Base-by-base conservation (phyloP, 176 grass and related monocot species). In the Chloris gayana region DNA sequence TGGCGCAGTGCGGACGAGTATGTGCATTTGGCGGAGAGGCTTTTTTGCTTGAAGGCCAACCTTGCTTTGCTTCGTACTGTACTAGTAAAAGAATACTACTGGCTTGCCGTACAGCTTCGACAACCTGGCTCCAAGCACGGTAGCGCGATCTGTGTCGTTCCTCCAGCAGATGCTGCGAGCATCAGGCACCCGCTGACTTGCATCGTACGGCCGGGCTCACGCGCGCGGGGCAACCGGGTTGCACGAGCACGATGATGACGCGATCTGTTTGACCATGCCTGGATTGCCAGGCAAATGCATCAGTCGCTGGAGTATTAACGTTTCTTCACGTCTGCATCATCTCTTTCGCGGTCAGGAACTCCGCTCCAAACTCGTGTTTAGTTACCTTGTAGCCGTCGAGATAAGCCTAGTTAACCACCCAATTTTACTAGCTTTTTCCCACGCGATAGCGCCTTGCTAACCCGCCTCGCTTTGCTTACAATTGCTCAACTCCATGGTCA, bases 381-480 rank as follows among this genome's bases (percentile, higher is more conserved):
- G 45, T 17, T 15, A 21, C 15, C 17, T 15, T 51, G 45, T 26
- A 13, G 2, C 9, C 9, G 24, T 25, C 56, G 26, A 62, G 26
- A 62, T 59, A 11, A 25, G 56, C n/a, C 56, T n/a, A 25, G n/a
- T 26, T 10, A 59, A 59, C 56, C 22, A 17, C 73, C 32, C 7
- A 3, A 22, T 17, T n/a, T 39, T 5, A 5, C 18, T 6, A 37
- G 19, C 19, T 18, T 57, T 57, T 2, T 57, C 71, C n/a, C 31
- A 6, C 71, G 71, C 22, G 49, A 74, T 12, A 7, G 7, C 70
- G 39, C 74, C 10, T 14, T 2, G 50, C 2, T 15, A 14, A 34
- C 71, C 8, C 73, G 4, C 27, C 6, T 74, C n/a, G n/a, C 57
- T 14, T 62, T 63, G 24, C 56, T 75, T n/a, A n/a, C n/a, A 76